Conservation (phyloP, 352 stramenopile species). For the Globisporangium polare region DNA sequence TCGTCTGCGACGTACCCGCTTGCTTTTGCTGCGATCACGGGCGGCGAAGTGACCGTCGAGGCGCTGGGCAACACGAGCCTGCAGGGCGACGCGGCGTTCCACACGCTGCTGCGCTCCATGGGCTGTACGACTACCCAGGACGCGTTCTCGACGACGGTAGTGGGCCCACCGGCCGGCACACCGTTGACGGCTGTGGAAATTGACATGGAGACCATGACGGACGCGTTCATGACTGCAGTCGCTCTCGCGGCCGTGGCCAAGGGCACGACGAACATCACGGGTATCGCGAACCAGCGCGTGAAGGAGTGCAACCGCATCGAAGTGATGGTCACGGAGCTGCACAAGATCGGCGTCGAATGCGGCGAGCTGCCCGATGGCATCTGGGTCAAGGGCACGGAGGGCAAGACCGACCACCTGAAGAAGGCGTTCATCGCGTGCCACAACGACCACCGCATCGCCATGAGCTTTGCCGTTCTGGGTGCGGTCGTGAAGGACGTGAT, state of each 20-base stretch:
- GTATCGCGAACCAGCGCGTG: slow-evolving; percentile 97
- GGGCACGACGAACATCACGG: slow-evolving; percentile 95
- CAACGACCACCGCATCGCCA: slow-evolving; percentile 98
- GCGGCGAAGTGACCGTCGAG: slow-evolving; percentile 91
- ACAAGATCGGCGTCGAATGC: slow-evolving; percentile 90
- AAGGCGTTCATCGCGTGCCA: slow-evolving; percentile 83
- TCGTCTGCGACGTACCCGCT: slow-evolving; percentile 97
- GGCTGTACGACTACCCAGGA: slow-evolving; percentile 68
- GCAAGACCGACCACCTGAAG: slow-evolving; percentile 44
- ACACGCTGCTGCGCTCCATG: slow-evolving; percentile 77
- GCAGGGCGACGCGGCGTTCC: slow-evolving; percentile 95
- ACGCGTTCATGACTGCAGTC: slow-evolving; percentile 97
- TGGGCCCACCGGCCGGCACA: slow-evolving; percentile 68
- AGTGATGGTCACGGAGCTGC: slow-evolving; percentile 96
- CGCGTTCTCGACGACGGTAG: slow-evolving; percentile 62
- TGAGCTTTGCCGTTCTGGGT: slow-evolving; percentile 96
- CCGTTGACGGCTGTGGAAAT: slow-evolving; percentile 88
- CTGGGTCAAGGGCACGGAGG: slow-evolving; percentile 65
- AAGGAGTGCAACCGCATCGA: slow-evolving; percentile 99
- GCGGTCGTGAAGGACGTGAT: slow-evolving; percentile 89
- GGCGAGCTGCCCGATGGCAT: slow-evolving; percentile 75
- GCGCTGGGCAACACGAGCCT: slow-evolving; percentile 93
- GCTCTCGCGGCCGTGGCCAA: slow-evolving; percentile 93
- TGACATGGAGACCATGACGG: slow-evolving; percentile 97
- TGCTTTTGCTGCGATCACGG: slow-evolving; percentile 95